Evolutionary conservation across 2,329 filamentous ascomycete species (phyloP).

Genomic region (Claviceps capensis): DNA sequence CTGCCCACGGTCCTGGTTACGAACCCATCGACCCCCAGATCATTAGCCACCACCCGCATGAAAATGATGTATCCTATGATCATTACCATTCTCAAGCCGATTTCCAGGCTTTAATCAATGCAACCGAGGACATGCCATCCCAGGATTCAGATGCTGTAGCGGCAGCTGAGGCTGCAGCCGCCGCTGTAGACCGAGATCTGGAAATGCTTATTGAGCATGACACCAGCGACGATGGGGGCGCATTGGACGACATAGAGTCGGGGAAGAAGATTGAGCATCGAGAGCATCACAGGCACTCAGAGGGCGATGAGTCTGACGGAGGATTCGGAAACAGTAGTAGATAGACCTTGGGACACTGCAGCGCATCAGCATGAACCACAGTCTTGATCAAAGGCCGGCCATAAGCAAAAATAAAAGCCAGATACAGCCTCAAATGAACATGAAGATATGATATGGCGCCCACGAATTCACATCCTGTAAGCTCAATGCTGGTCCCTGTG

Average conservation of each 20-base stretch:
- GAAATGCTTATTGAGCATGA: conserved; percentile 38
- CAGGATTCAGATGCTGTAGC: conserved; percentile 6
- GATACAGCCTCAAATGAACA: too few species aligned
- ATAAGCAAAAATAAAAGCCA: too few species aligned
- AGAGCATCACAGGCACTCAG: conserved; percentile 6
- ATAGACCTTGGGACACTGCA: too few species aligned
- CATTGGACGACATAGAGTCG: conserved; percentile 10
- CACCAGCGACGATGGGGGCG: conserved; percentile 22
- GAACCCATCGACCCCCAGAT: conserved; percentile 49
- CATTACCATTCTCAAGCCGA: conserved; percentile 30
- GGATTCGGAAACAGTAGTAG: too few species aligned
- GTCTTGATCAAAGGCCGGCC: too few species aligned
- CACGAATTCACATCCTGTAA: too few species aligned
- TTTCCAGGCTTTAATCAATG: conserved; percentile 40
- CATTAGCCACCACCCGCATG: conserved; percentile 24
- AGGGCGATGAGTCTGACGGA: too few species aligned
- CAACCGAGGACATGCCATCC: conserved; percentile 26
- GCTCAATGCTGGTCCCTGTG: too few species aligned
- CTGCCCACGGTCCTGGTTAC: conserved; percentile 19
- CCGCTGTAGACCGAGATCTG: conserved; percentile 33
- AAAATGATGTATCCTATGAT: conserved; percentile 24
- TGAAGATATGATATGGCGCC: too few species aligned
- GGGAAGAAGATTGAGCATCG: conserved; percentile 10
- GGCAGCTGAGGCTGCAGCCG: conserved; percentile 14
- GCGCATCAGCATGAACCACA: too few species aligned